A percentile compares a stretch with the other conserved stretches of the same genome.
Evolutionary conservation across 2,329 filamentous ascomycete species (phyloP).

Genomic region (Eurotiales sp.): DNA sequence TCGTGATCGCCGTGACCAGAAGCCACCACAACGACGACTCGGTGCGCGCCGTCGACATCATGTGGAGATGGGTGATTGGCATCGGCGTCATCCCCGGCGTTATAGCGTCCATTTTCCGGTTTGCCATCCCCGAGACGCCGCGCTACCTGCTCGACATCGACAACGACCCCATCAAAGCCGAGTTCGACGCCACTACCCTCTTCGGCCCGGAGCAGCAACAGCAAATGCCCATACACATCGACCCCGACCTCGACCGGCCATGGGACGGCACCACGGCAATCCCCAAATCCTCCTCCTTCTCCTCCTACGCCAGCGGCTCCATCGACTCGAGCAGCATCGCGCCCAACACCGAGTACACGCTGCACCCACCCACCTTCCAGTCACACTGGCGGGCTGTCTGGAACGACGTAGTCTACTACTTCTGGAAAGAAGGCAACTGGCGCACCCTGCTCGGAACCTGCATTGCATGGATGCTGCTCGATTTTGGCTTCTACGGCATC

Average conservation of each 20-base stretch:
- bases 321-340: conserved; percentile 13
- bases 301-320: conserved; percentile 7
- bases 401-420: conserved; percentile 38
- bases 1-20: conserved; percentile 35
- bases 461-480: conserved; percentile 53
- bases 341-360: conserved; percentile 21
- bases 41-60: conserved; percentile 50
- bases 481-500: conserved; percentile 58
- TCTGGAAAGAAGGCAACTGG: conserved; percentile 43
- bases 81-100: conserved; percentile 62
- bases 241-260: conserved; percentile 17
- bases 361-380: conserved; percentile 37
- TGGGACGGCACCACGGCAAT: conserved; percentile 11
- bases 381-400: conserved; percentile 39
- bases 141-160: conserved; percentile 64
- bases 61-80: conserved; percentile 66
- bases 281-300: conserved; percentile 8
- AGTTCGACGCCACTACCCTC: conserved; percentile 57
- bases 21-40: conserved; percentile 25
- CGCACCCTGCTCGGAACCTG: conserved; percentile 44
- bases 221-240: not conserved
- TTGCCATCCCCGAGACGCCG: conserved; percentile 64
- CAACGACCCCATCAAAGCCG: conserved; percentile 56
- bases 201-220: conserved; percentile 43
- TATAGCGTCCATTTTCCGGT: conserved; percentile 62